Evolutionary conservation across 2,329 filamentous ascomycete species (phyloP), one percentile per base, ranked within the genome.

Genomic region (Penicillium sp.): DNA sequence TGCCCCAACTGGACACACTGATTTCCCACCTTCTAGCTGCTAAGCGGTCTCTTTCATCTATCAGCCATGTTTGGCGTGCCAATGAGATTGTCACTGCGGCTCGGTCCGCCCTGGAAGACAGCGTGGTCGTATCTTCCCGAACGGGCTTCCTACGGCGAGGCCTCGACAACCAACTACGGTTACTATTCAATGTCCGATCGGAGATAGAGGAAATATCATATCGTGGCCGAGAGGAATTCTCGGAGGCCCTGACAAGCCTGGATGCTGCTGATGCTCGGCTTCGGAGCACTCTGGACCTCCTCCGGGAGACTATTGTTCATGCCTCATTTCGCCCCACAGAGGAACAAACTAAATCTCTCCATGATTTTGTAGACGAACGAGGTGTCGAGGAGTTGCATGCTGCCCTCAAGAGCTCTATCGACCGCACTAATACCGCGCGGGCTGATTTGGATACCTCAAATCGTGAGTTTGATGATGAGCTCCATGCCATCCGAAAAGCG

Each of bases 31-130:
- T 97, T 35, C 86, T 97, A 42, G 88, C 89, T 29, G 90, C 93
- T 9, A 97, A 97, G 73, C 87, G 91, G 45, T 93, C 93, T 1
- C 83, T 98, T 4, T 90, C 90, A 16, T 91, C 91, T 11, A 92
- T 96, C 72, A 86, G 82, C 43, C 87, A 90, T 58, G 91, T 97
- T 51, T 88, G 90, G 71, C 90, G 90, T 58, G 93, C 92, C 63
- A 93, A 95, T 70, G 90, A 96, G 68, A 87, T 97, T 55, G 89
- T 95, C 45, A 91, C 86, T 21, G 81, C 85, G 14, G 91, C 92
- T 4, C 88, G 91, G 33, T 79, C 82, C 31, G 84, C 90, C 33
- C 82, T 96, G 62, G 90, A 96, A 70, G 89, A 95, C 65, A 88
- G 87, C 48, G 87, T 91, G 52, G 81, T 93, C 10, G 82, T 96